These are phyloP conservation scores for Naganishia liquefaciens DNA, from an alignment of 1,284 basidiomycete genomes.

Conservation along the genomic window DNA sequence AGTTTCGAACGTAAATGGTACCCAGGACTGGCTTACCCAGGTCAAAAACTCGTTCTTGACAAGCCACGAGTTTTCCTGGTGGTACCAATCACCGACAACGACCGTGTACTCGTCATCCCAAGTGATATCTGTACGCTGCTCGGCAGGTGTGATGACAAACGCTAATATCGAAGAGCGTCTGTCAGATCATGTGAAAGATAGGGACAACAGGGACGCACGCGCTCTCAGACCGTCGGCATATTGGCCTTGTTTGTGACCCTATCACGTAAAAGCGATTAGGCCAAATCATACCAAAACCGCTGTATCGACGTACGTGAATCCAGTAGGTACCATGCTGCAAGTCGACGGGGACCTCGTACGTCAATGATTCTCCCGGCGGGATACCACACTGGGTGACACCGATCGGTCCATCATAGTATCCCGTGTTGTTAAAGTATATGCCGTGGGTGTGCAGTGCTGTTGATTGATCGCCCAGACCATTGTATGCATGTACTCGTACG, in stretches of 20 bases:
- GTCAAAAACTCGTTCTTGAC: constrained; percentile 73
- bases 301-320: constrained; percentile 68
- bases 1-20: too few species aligned
- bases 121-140: constrained; percentile 56
- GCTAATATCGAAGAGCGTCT: constrained; percentile 46
- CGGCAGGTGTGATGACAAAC: constrained; percentile 68
- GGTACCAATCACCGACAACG: constrained; percentile 77
- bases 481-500: constrained; percentile 69
- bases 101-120: constrained; percentile 94
- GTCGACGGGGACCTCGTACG: constrained; percentile 78
- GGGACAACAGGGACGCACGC: constrained; percentile 37
- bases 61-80: constrained; percentile 65
- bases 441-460: constrained; percentile 74
- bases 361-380: constrained; percentile 70
- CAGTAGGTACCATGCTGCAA: constrained; percentile 82
- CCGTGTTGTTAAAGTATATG: constrained; percentile 83
- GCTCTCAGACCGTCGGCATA: constrained; percentile 64
- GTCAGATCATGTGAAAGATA: not conserved
- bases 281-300: not conserved
- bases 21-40: constrained; percentile 52
- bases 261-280: not conserved
- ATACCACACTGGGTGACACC: constrained; percentile 85
- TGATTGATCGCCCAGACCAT: constrained; percentile 61
- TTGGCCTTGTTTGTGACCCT: constrained; percentile 63
- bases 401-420: constrained; percentile 84